Evolutionary conservation across 2,329 filamentous ascomycete genomes (phyloP).

Genomic region (Xylaria sp.): DNA sequence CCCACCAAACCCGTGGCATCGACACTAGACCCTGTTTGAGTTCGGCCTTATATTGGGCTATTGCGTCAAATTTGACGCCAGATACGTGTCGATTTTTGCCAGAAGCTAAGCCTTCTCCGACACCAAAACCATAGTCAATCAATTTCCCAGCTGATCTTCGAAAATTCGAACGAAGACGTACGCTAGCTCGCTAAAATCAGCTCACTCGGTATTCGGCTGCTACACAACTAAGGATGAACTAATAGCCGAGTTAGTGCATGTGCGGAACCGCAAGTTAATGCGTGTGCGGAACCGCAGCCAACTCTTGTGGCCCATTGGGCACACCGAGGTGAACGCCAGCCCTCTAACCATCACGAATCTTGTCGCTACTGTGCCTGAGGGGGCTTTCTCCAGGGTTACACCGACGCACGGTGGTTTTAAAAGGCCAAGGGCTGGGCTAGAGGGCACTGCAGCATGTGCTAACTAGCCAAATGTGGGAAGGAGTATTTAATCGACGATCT

Average conservation of each 20-base stretch:
- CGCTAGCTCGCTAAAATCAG: constrained; percentile 8
- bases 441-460: neutral
- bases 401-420: constrained; percentile 18
- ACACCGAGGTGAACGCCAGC: constrained; percentile 12
- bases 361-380: neutral
- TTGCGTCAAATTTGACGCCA: neutral
- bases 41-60: neutral
- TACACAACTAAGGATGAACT: constrained; percentile 1
- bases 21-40: neutral
- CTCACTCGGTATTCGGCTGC: constrained; percentile 19
- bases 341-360: constrained; percentile 6
- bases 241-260: constrained; percentile 12
- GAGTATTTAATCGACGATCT: constrained; percentile 22
- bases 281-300: constrained; percentile 16
- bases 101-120: neutral
- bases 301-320: constrained; percentile 4
- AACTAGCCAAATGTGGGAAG: constrained; percentile 25
- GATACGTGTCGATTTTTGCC: neutral
- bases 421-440: constrained; percentile 6
- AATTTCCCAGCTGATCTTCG: constrained; percentile 1
- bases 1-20: neutral
- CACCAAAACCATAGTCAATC: neutral
- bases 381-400: neutral
- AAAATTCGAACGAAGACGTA: constrained; percentile 8
- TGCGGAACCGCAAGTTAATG: constrained; percentile 21